These are phyloP conservation scores for Naganishia onofrii DNA, from an alignment of 768 basidiomycete genomes.

Conservation along the genomic window DNA sequence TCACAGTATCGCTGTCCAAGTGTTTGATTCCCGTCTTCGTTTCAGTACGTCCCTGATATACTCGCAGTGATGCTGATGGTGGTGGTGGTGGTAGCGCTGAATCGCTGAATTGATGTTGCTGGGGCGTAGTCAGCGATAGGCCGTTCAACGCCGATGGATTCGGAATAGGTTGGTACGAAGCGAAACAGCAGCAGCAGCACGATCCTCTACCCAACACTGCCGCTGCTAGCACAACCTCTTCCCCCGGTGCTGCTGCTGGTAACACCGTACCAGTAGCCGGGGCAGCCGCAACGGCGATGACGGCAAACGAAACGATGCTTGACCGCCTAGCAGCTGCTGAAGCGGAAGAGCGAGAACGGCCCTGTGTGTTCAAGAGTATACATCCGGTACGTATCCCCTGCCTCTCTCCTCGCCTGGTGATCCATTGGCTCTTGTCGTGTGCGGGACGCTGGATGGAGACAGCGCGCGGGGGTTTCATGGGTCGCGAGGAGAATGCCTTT, in stretches of 20 bases:
- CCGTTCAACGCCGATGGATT: slow-evolving; percentile 66
- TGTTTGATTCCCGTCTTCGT: slow-evolving; percentile 87
- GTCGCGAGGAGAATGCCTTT: too few species aligned
- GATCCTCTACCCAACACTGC: too few species aligned
- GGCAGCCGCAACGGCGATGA: not conserved
- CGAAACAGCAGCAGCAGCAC: not conserved
- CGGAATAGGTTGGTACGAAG: slow-evolving; percentile 97
- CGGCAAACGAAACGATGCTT: too few species aligned
- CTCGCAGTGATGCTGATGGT: too few species aligned
- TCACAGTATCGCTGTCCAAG: slow-evolving; percentile 96
- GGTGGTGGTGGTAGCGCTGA: too few species aligned
- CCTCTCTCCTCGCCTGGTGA: not conserved
- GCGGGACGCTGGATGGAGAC: too few species aligned
- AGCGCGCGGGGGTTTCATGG: too few species aligned
- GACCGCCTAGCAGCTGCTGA: not conserved
- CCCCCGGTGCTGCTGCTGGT: too few species aligned
- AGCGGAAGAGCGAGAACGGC: slow-evolving; percentile 52
- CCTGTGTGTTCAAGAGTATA: slow-evolving; percentile 93
- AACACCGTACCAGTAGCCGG: too few species aligned
- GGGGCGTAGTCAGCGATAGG: slow-evolving; percentile 22
- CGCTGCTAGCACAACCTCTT: too few species aligned
- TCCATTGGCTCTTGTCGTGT: too few species aligned
- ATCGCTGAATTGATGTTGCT: too few species aligned
- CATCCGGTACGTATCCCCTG: slow-evolving; percentile 67
- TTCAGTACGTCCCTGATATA: slow-evolving; percentile 36